Evolutionary conservation across 2,329 filamentous ascomycete species (phyloP), one percentile per base, ranked within the genome.

Genomic region (Fusarium fracticaudum): DNA sequence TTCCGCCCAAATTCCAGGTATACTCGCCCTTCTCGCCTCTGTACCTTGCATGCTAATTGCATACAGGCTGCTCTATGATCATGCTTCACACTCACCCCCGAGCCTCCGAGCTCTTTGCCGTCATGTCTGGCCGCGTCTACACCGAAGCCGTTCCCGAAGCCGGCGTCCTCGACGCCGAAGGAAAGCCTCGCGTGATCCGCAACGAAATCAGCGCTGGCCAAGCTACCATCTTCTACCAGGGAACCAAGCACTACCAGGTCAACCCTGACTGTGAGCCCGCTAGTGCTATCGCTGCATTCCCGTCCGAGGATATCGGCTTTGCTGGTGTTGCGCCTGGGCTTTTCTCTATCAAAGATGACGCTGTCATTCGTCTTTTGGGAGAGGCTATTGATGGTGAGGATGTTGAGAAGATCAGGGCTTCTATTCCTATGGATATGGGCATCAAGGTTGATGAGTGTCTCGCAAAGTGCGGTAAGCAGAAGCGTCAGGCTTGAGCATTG

Each of bases 51-150:
- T 8, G 31, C 48, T 78, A 51, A 79, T 51, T 0, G 3, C 1
- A 13, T 8, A 29, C 13, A 80, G 81, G 83, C 38, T 90, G 88
- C 78, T 88, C 86, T 64, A 87, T 90, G 80, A 87, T 88, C 81
- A 87, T 86, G 7, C 86, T 87, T 22, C 88, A 90, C 80, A 82
- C 87, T 13, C 88, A 89, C 78, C 87, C 86, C 59, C 86, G 88
- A 54, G 84, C 86, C 26, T 82, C 85, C 31, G 87, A 90, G 81
- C 84, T 90, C 55, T 86, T 87, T 64, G 82, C 88, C 76, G 83
- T 89, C 72, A 83, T 85, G 53, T 74, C 85, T 43, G 88, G 88
- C 60, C 81, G 79, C 20, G 78, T 89, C 65, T 81, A 86, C 53
- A 85, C 86, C 37, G 86, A 87, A 72, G 87, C 88, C 81, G 80